Evolutionary conservation across 164 flowering plant genomes (phyloP).

Genomic region (Aristolochia contorta): DNA sequence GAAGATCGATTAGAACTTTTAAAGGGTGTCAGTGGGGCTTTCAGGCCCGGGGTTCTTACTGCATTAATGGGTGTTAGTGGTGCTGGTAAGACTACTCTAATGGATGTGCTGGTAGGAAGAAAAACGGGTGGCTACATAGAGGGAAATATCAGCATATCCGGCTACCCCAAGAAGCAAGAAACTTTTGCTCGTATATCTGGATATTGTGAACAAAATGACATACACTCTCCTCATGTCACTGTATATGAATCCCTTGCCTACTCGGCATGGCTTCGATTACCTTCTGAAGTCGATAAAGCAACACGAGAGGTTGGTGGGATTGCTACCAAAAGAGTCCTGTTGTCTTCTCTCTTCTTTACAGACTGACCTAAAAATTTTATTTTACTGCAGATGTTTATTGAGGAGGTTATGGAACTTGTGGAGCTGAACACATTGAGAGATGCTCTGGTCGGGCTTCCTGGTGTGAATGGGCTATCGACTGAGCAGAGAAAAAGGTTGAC

Average conservation of each 20-base stretch:
- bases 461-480: slow-evolving; percentile 38
- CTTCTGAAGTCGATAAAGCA: slow-evolving; percentile 26
- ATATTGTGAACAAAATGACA: slow-evolving; percentile 49
- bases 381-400: slow-evolving; percentile 35
- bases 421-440: slow-evolving; percentile 31
- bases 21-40: slow-evolving; percentile 40
- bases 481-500: slow-evolving; percentile 51
- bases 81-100: slow-evolving; percentile 50
- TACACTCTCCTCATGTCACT: slow-evolving; percentile 50
- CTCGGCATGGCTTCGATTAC: slow-evolving; percentile 53
- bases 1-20: slow-evolving; percentile 32
- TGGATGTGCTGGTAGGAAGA: slow-evolving; percentile 49
- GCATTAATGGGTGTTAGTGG: slow-evolving; percentile 60
- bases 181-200: slow-evolving; percentile 49
- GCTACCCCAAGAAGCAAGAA: slow-evolving; percentile 46
- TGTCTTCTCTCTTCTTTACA: neutral
- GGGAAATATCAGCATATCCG: slow-evolving; percentile 35
- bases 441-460: slow-evolving; percentile 40
- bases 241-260: slow-evolving; percentile 40
- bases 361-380: neutral
- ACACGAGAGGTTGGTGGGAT: slow-evolving; percentile 29
- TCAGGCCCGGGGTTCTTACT: slow-evolving; percentile 51
- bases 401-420: slow-evolving; percentile 50
- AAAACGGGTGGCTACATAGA: slow-evolving; percentile 45
- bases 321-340: neutral